phyloP scores from a whole-genome alignment of 257 asterid species.

The Nemophila menziesii region DNA sequence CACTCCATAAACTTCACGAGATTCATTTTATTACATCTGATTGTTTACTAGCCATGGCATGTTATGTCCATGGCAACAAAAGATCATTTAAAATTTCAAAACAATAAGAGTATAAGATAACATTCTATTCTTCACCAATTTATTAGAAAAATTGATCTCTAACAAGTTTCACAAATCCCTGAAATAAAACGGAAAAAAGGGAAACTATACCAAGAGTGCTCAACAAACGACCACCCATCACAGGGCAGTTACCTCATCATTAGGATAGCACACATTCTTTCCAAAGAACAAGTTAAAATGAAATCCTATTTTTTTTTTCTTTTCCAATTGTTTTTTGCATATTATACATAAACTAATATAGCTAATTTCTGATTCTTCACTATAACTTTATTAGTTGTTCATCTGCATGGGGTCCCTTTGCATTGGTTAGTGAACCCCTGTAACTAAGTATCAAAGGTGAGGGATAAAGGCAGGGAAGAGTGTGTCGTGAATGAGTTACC shows the following conservation, averaged over 20 bases:
- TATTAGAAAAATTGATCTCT: not conserved
- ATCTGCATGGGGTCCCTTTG: constrained; percentile 13
- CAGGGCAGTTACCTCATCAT: not conserved
- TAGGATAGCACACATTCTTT: not conserved
- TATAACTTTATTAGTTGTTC: constrained; percentile 10
- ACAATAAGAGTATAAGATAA: not conserved
- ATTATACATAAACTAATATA: not conserved
- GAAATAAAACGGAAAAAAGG: not conserved
- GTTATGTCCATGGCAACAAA: not conserved
- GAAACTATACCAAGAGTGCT: not conserved
- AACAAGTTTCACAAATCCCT: not conserved
- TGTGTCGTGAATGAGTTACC: constrained; percentile 19
- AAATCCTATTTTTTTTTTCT: not conserved
- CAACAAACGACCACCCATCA: not conserved
- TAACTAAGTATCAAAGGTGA: constrained; percentile 4
- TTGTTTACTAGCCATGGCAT: not conserved
- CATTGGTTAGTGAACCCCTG: constrained; percentile 16
- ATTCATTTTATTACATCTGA: not conserved
- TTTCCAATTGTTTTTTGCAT: not conserved
- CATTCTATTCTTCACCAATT: not conserved
- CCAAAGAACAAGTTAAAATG: not conserved
- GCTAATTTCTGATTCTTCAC: not conserved
- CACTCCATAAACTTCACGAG: not conserved
- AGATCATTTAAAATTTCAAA: too few species aligned
- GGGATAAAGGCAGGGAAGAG: constrained; percentile 10